Evolutionary conservation across 371 early-diverging fungal species (phyloP), one percentile per base, ranked within the genome.

Genomic region (Apophysomyces sp.): DNA sequence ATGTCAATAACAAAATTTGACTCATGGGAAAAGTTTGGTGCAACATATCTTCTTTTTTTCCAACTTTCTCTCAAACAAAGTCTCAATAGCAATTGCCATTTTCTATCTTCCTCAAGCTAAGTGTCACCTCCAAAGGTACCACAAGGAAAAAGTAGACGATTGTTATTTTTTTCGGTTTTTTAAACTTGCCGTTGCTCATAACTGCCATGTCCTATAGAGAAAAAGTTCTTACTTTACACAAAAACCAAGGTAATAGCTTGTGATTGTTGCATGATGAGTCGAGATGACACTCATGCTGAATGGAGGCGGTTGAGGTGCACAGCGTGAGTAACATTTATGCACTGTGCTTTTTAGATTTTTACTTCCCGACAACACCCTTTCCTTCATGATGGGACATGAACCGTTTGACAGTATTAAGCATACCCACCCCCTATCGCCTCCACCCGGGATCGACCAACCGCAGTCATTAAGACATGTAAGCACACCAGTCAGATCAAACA

Each of bases 311-410:
- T 9, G 21, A 44, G 9, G 4, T 9, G 0, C 21, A 8, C 21
- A 9, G 21, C 9, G 49, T 9, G n/a, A 21, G 49, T 44, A 44
- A 44, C 49, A 40, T 61, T 55, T 27, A 61, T 61, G 55, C 56
- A 53, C 34, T 34, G 13, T 34, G 34, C 34, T 34, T 56, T 37
- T 9, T 56, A 56, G 32, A 36, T 32, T 29, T 54, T 54, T 31
- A 44, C 49, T 44, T 44, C 49, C 49, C 49, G 49, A 44, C 49
- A 44, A 44, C 9, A 18, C 21, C 21, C 49, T 11, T 44, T 44
- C 9, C 9, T 44, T 44, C 24, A 21, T 44, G 21, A 44, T 44
- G 49, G 49, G 21, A 9, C 49, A 44, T 4, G 49, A 18, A 21
- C 49, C 49, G 49, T 44, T 44, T 11, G 1, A 44, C 6, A 21